Base-by-base conservation (phyloP, 129 eudicot genomes). In the Heracleum sosnowskyi region DNA sequence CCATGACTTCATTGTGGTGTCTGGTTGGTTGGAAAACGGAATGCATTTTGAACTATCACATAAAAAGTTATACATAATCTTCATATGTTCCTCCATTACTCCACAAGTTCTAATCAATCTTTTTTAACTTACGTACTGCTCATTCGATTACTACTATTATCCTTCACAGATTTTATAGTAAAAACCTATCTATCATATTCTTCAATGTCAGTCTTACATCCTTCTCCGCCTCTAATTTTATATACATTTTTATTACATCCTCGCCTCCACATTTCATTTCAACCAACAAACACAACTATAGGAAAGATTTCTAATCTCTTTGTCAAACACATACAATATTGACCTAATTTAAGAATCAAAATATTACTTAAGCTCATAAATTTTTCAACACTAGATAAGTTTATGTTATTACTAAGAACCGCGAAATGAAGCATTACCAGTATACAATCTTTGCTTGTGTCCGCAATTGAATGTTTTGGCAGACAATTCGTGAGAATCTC, bases 401-500 rank as follows among this genome's bases (percentile, higher is more conserved):
- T 64, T 26, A 24, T 37, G 47, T 44, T 42, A 74, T 22, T 44
- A 26, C 40, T 1, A 5, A 16, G 35, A 44, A 20, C 31, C 20
- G 15, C 34, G 64, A 26, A 64, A 2, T 6, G 68, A 37, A 74
- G 24, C 69, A 60, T 81, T 93, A 91, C 98, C 97, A 89, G 89
- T n/a, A 74, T 20, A 44, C 77, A 74, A 74, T 74, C 77, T 44
- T 74, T 74, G 24, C 12, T 83, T 91, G 91, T 85, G 80, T 82
- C 68, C 82, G 86, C 24, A 85, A 85, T 18, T 16, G 78, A 93
- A 85, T 13, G 89, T 86, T 84, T 89, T 87, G 97, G 98, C 77
- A 93, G 84, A 79, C 97, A 93, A 80, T 93, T 89, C 9, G 85
- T 83, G 53, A 93, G 88, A 77, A 88, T 91, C 49, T 94, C 95